phyloP scores from a whole-genome alignment of 2,329 filamentous ascomycete genomes.

The Phyllosticta citribraziliensis region DNA sequence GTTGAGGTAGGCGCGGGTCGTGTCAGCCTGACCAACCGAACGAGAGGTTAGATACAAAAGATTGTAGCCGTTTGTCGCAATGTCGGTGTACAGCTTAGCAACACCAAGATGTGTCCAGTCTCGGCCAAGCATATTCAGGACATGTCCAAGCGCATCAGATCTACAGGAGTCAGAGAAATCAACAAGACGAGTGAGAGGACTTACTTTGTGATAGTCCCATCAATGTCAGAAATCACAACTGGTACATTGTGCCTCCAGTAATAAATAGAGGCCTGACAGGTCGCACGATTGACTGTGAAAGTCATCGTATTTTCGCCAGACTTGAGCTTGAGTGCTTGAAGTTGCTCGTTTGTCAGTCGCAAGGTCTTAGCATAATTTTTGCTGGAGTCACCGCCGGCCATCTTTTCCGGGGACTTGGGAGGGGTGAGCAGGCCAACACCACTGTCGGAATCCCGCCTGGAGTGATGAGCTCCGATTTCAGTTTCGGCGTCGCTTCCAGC shows the following conservation, averaged over 20 bases:
- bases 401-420: slow-evolving; percentile 41
- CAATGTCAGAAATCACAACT: slow-evolving; percentile 96
- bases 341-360: slow-evolving; percentile 85
- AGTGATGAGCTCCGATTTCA: slow-evolving; percentile 42
- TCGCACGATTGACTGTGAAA: slow-evolving; percentile 92
- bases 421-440: slow-evolving; percentile 55
- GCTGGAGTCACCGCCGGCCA: slow-evolving; percentile 54
- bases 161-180: slow-evolving; percentile 17
- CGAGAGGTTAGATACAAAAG: slow-evolving; percentile 96
- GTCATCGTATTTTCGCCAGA: slow-evolving; percentile 86
- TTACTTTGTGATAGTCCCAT: slow-evolving; percentile 92
- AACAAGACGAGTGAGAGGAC: slow-evolving; percentile 10
- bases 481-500: slow-evolving; percentile 49
- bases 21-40: slow-evolving; percentile 88
- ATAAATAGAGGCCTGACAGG: slow-evolving; percentile 86
- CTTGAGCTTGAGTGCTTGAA: slow-evolving; percentile 75
- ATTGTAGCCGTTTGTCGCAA: slow-evolving; percentile 91
- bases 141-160: slow-evolving; percentile 85
- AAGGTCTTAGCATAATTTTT: slow-evolving; percentile 95
- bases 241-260: slow-evolving; percentile 86
- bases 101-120: slow-evolving; percentile 98
- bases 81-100: slow-evolving; percentile 94
- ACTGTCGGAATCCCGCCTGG: slow-evolving; percentile 57
- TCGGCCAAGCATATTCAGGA: slow-evolving; percentile 90
- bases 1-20: slow-evolving; percentile 77